Percentiles rank a stretch among this genome's conserved stretches.
Evolutionary conservation across 2,329 filamentous ascomycete genomes (phyloP).

Genomic region (Cladosporium cucumerinum): DNA sequence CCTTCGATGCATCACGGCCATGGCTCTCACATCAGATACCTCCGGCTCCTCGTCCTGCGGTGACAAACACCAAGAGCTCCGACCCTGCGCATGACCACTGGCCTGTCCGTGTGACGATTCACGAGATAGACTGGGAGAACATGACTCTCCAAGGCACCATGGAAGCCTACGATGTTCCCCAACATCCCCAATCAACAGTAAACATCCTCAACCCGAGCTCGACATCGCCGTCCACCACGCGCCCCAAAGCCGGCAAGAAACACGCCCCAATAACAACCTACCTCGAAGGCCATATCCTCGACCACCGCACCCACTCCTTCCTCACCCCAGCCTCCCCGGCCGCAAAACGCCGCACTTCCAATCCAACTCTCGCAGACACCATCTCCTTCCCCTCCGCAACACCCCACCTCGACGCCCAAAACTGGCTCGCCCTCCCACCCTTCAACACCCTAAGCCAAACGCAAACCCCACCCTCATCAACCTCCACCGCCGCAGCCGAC

Average conservation of each 20-base stretch:
- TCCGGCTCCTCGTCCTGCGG: constrained; percentile 19
- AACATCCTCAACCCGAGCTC: constrained; percentile 23
- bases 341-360: constrained; percentile 20
- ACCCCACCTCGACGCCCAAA: constrained; percentile 43
- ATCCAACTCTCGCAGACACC: constrained; percentile 20
- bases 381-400: constrained; percentile 46
- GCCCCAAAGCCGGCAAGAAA: constrained; percentile 38
- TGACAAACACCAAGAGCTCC: constrained; percentile 17
- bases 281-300: constrained; percentile 66
- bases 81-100: constrained; percentile 54
- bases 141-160: constrained; percentile 66
- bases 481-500: constrained; percentile 20
- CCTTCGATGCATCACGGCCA: constrained; percentile 35
- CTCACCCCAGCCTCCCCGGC: constrained; percentile 39
- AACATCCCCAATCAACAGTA: constrained; percentile 34
- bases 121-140: constrained; percentile 56
- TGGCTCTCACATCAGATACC: constrained; percentile 37
- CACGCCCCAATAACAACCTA: constrained; percentile 61
- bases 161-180: constrained; percentile 66
- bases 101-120: constrained; percentile 65
- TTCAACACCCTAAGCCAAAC: constrained; percentile 35
- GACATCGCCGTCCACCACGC: neutral
- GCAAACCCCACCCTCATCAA: neutral
- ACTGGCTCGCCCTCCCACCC: constrained; percentile 49
- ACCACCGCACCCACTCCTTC: constrained; percentile 53